Conservation (phyloP, 306 rosid species). For the Fragaria iinumae region DNA sequence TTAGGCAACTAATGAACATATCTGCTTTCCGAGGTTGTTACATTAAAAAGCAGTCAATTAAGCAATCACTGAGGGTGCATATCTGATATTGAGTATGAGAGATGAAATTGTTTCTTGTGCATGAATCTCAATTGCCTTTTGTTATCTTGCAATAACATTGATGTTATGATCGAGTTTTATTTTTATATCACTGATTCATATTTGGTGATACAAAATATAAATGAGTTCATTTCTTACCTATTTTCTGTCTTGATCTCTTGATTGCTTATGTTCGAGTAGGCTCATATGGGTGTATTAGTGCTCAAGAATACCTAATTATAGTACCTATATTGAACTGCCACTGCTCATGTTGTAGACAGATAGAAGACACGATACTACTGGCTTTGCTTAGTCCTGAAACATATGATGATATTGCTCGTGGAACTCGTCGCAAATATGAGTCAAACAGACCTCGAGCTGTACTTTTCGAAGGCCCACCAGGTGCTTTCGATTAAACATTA, state of each 20-base stretch:
- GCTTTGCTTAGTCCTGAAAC: constrained; percentile 81
- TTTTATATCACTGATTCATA: neutral
- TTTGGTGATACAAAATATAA: neutral
- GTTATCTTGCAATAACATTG: neutral
- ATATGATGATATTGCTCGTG: constrained; percentile 84
- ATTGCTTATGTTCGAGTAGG: constrained; percentile 10
- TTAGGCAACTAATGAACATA: neutral
- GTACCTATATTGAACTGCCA: constrained; percentile 9
- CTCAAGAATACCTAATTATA: neutral
- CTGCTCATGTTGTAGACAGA: constrained; percentile 49
- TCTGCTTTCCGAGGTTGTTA: neutral
- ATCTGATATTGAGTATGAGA: neutral
- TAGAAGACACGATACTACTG: constrained; percentile 82
- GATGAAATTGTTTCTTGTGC: neutral
- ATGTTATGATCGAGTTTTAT: constrained; percentile 11
- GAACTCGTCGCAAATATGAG: constrained; percentile 78
- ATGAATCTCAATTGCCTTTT: neutral
- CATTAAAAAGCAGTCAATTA: neutral
- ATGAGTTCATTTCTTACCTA: neutral
- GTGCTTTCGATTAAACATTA: constrained; percentile 23
- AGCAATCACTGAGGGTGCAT: neutral
- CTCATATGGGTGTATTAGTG: constrained; percentile 2
- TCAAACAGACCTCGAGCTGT: constrained; percentile 92
- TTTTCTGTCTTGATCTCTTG: constrained; percentile 9
- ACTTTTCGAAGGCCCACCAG: constrained; percentile 96